phyloP scores from a whole-genome alignment of 352 stramenopile species.

The Blastocystis sp. region DNA sequence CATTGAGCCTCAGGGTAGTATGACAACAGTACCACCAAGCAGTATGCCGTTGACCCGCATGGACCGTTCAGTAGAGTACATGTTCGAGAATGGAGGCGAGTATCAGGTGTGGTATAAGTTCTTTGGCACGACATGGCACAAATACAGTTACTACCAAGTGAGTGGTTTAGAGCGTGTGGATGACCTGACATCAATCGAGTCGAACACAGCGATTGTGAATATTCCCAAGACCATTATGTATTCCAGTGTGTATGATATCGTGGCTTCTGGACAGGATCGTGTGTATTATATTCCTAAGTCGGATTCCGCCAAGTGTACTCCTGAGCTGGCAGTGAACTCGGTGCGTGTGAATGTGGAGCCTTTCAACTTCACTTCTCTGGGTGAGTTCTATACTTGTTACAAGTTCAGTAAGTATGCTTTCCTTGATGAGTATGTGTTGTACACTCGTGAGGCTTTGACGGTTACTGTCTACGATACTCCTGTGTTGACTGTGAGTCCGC shows the following conservation, averaged over 20 bases:
- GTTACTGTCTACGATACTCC: conserved; percentile 14
- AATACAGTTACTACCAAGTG: conserved; percentile 18
- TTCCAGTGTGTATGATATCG: background rate
- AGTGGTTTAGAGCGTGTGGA: background rate
- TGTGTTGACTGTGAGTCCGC: conserved; percentile 7
- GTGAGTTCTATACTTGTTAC: conserved; percentile 60
- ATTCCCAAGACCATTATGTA: conserved; percentile 51
- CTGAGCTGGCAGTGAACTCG: background rate
- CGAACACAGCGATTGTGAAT: conserved; percentile 45
- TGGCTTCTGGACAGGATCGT: background rate
- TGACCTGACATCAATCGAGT: conserved; percentile 37
- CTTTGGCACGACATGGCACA: conserved; percentile 16
- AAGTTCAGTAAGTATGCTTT: conserved; percentile 32
- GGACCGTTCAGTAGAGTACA: conserved; percentile 19
- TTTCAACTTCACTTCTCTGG: conserved; percentile 22
- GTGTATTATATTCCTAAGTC: conserved; percentile 43
- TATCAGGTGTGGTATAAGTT: conserved; percentile 58
- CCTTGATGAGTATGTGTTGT: conserved; percentile 48
- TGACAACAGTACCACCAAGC: background rate
- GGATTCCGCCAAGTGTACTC: conserved; percentile 10
- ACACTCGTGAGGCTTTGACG: conserved; percentile 4
- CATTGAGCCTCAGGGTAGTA: background rate
- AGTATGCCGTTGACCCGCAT: background rate
- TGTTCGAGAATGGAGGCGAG: conserved; percentile 14
- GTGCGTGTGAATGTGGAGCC: conserved; percentile 15